phyloP scores from a whole-genome alignment of 345 rosid species.

The Salix suchowensis region DNA sequence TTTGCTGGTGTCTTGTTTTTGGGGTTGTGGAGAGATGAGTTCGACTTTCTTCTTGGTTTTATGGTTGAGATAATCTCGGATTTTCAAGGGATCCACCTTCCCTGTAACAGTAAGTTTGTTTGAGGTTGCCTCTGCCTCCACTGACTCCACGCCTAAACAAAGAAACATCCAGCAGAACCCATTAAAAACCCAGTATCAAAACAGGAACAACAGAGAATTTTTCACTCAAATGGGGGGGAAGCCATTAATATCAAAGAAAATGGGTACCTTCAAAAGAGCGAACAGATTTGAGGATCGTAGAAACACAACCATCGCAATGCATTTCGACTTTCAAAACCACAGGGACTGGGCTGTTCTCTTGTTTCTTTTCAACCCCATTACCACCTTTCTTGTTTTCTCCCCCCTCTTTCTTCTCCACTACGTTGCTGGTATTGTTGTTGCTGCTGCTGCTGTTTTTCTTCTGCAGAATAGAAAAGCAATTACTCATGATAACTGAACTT shows the following conservation, averaged over 20 bases:
- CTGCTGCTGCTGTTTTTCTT: slow-evolving; percentile 18
- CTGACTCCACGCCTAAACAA: slow-evolving; percentile 64
- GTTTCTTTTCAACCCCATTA: slow-evolving; percentile 19
- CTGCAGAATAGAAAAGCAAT: background rate
- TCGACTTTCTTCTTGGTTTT: slow-evolving; percentile 63
- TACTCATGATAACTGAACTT: background rate
- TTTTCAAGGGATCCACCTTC: slow-evolving; percentile 55
- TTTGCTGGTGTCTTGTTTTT: slow-evolving; percentile 40
- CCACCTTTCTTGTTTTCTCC: slow-evolving; percentile 13
- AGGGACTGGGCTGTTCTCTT: slow-evolving; percentile 22
- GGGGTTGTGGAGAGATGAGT: slow-evolving; percentile 69
- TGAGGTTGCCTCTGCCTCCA: slow-evolving; percentile 40
- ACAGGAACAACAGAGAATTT: background rate
- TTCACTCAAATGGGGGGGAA: too few species aligned
- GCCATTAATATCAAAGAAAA: background rate
- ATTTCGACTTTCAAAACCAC: slow-evolving; percentile 67
- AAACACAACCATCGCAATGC: slow-evolving; percentile 84
- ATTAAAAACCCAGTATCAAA: background rate
- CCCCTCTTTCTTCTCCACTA: background rate
- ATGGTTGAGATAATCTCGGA: slow-evolving; percentile 41
- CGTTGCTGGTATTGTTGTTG: background rate
- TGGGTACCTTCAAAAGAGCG: slow-evolving; percentile 45
- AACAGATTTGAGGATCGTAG: slow-evolving; percentile 43
- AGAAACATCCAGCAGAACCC: background rate
- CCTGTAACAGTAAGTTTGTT: slow-evolving; percentile 72